Conservation (phyloP, 2,329 filamentous ascomycete genomes). For the Colletotrichum somersetense region DNA sequence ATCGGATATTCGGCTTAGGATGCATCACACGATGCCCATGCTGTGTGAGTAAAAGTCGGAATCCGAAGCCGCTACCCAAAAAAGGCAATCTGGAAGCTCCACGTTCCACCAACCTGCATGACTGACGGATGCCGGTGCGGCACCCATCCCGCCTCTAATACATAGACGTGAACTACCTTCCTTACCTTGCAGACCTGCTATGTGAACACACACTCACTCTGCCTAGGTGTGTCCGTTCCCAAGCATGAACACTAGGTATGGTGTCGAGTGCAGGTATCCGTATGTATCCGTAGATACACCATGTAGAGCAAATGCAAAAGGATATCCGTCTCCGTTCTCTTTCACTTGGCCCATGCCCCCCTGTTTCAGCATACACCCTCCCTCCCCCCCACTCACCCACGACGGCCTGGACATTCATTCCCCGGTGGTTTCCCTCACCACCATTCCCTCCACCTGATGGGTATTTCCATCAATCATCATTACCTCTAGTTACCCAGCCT, state of each 20-base stretch:
- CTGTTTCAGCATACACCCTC: constrained; percentile 10
- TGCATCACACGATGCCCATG: not conserved
- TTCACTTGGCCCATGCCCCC: constrained; percentile 2
- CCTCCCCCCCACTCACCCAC: not conserved
- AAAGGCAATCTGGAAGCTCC: constrained; percentile 24
- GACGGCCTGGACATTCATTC: not conserved
- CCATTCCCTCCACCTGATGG: not conserved
- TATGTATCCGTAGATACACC: too few species aligned
- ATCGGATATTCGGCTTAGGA: not conserved
- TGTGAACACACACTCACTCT: too few species aligned
- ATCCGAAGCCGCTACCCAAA: not conserved
- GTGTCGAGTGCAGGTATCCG: too few species aligned
- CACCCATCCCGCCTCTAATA: constrained; percentile 2
- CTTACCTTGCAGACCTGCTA: too few species aligned
- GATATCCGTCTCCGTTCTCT: not conserved
- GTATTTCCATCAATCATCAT: not conserved
- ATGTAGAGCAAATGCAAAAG: not conserved
- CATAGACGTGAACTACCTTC: too few species aligned
- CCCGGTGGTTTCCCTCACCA: not conserved
- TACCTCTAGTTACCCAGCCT: not conserved
- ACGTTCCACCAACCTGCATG: constrained; percentile 30
- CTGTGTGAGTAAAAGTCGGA: not conserved
- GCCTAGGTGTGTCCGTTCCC: too few species aligned
- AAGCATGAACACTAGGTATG: too few species aligned
- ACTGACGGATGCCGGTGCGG: constrained; percentile 2